Percentiles rank a stretch among this genome's conserved stretches.
phyloP scores from a whole-genome alignment of 1,284 basidiomycete genomes.

The Volvariella surrecta region DNA sequence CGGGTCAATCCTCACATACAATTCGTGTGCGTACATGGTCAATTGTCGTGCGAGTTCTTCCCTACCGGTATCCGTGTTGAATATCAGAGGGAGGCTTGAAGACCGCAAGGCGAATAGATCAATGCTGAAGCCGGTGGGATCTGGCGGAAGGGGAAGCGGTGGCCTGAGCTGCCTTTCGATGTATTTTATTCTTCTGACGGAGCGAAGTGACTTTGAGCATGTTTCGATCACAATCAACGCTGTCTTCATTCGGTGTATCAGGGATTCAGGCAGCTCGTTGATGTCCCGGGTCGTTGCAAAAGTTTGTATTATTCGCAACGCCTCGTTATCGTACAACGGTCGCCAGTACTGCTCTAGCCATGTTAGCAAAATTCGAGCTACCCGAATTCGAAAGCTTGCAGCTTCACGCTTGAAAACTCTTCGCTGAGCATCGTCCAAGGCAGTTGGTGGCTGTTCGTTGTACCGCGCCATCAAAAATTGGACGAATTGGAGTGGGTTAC shows the following conservation, averaged over 20 bases:
- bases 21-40: constrained; percentile 26
- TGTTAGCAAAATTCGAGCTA: constrained; percentile 57
- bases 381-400: constrained; percentile 50
- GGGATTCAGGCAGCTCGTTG: constrained; percentile 21
- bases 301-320: constrained; percentile 27
- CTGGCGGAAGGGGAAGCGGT: too few species aligned
- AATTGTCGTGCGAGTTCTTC: constrained; percentile 34
- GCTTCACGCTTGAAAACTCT: constrained; percentile 42
- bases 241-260: constrained; percentile 7
- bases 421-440: constrained; percentile 27
- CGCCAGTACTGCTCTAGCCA: constrained; percentile 80
- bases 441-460: constrained; percentile 27
- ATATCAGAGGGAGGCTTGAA: constrained; percentile 8
- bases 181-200: too few species aligned
- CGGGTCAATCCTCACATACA: constrained; percentile 29
- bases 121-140: too few species aligned
- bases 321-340: constrained; percentile 30
- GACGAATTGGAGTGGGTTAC: constrained; percentile 47
- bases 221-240: too few species aligned
- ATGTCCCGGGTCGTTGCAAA: constrained; percentile 23
- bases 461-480: constrained; percentile 52
- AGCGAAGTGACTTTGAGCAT: too few species aligned
- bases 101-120: too few species aligned
- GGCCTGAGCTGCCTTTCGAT: too few species aligned
- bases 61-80: constrained; percentile 25